Percentiles rank a stretch among this genome's conserved stretches.
phyloP scores from a whole-genome alignment of 345 rosid genomes.

The Rubroshorea leprosula region DNA sequence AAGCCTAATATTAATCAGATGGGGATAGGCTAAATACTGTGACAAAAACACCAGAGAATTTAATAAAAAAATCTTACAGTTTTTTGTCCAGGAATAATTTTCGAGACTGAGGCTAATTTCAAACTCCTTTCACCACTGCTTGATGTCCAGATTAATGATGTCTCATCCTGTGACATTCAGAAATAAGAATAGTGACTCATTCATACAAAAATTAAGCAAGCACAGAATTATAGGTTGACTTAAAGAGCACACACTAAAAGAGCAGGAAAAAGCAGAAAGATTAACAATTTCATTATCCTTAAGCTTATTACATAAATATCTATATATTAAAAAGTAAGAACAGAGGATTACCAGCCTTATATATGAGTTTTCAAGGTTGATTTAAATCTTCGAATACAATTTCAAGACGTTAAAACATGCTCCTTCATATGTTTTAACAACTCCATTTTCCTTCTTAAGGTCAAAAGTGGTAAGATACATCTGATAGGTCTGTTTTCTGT shows the following conservation, averaged over 20 bases:
- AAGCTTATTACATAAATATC: neutral
- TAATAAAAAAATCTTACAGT: constrained; percentile 54
- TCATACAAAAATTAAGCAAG: neutral
- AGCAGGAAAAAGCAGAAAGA: neutral
- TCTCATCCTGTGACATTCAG: constrained; percentile 67
- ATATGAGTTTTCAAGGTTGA: neutral
- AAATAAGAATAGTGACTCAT: constrained; percentile 8
- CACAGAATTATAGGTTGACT: neutral
- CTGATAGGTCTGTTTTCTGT: too few relatives aligned
- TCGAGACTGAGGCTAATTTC: constrained; percentile 75
- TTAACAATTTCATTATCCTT: too few relatives aligned
- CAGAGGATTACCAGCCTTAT: neutral
- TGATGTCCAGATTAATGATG: constrained; percentile 86
- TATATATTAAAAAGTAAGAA: too few relatives aligned
- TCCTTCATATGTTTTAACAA: neutral
- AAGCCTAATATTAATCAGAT: neutral
- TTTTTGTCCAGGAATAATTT: constrained; percentile 92
- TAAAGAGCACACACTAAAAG: neutral
- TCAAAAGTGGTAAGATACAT: too few relatives aligned
- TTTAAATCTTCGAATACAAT: neutral
- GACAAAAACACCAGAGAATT: neutral
- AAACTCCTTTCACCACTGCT: constrained; percentile 73
- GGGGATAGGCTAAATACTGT: constrained; percentile 5
- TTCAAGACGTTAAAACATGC: neutral
- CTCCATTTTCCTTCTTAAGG: neutral